Conservation (phyloP, 768 basidiomycete species). For the Favolaschia claudopus region DNA sequence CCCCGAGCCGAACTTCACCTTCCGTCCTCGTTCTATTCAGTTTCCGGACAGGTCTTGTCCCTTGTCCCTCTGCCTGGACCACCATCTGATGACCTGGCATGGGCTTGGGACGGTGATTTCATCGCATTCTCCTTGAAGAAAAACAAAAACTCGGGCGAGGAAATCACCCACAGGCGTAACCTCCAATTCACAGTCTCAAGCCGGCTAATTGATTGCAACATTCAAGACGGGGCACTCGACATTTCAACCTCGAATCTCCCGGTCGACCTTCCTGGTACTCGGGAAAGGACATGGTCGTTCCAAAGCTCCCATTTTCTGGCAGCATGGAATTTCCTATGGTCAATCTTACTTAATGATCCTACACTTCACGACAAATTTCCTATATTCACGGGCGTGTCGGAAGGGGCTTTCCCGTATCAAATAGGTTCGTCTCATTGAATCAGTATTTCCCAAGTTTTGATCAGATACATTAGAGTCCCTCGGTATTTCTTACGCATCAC, state of each 20-base stretch:
- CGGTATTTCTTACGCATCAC: background rate
- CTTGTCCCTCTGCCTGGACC: background rate
- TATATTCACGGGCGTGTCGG: background rate
- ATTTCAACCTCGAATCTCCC: background rate
- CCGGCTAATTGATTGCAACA: background rate
- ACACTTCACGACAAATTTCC: slow-evolving; percentile 4
- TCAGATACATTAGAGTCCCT: background rate
- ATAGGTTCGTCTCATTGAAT: background rate
- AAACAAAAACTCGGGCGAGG: background rate
- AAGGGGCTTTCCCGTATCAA: background rate
- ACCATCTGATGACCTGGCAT: background rate
- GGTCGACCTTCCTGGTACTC: background rate
- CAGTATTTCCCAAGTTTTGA: background rate
- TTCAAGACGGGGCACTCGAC: background rate
- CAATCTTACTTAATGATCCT: background rate
- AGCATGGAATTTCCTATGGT: background rate
- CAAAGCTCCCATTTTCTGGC: background rate
- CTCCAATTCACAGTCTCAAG: background rate
- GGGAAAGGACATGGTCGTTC: slow-evolving; percentile 6
- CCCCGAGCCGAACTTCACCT: background rate
- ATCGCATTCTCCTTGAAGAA: background rate
- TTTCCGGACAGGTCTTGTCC: background rate
- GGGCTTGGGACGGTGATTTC: slow-evolving; percentile 1
- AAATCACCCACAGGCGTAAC: background rate
- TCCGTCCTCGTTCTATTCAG: background rate